Conservation (phyloP, 163 green algal genomes). For the Scenedesmus sp. region DNA sequence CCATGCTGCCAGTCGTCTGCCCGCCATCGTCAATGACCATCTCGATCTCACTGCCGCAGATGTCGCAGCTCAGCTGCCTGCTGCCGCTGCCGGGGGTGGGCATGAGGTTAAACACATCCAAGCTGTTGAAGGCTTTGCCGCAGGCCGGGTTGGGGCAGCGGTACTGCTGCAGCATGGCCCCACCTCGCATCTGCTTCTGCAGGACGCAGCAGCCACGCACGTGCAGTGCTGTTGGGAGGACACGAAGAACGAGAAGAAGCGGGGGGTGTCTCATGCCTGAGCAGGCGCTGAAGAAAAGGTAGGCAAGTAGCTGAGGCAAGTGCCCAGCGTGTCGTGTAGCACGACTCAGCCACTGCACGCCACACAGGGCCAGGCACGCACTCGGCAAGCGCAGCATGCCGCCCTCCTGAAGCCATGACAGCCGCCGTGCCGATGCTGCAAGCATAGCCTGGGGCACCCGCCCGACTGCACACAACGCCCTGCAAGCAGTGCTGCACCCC, state of each 20-base stretch:
- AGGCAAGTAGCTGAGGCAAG: neutral
- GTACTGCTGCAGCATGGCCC: constrained; percentile 38
- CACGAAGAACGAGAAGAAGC: too few relatives aligned
- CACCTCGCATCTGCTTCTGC: constrained; percentile 33
- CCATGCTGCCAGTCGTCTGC: neutral
- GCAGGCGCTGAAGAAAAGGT: too few relatives aligned
- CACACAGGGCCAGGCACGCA: neutral
- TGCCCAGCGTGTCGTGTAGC: too few relatives aligned
- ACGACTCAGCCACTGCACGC: neutral
- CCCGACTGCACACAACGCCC: too few relatives aligned
- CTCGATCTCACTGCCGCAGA: constrained; percentile 42
- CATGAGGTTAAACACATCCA: constrained; percentile 59
- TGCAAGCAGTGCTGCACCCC: neutral
- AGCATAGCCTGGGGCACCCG: too few relatives aligned
- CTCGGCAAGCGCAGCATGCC: too few relatives aligned
- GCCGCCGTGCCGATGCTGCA: too few relatives aligned
- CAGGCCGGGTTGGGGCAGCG: constrained; percentile 46
- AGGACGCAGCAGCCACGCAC: neutral
- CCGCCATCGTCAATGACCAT: constrained; percentile 31
- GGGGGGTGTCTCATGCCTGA: too few relatives aligned
- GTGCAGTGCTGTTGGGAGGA: neutral
- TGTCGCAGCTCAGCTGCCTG: constrained; percentile 27
- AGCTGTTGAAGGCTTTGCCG: constrained; percentile 48
- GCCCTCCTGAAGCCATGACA: too few relatives aligned
- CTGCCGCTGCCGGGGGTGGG: neutral